Evolutionary conservation across 768 basidiomycete species (phyloP).

Genomic region (Dioszegia aurantiaca): DNA sequence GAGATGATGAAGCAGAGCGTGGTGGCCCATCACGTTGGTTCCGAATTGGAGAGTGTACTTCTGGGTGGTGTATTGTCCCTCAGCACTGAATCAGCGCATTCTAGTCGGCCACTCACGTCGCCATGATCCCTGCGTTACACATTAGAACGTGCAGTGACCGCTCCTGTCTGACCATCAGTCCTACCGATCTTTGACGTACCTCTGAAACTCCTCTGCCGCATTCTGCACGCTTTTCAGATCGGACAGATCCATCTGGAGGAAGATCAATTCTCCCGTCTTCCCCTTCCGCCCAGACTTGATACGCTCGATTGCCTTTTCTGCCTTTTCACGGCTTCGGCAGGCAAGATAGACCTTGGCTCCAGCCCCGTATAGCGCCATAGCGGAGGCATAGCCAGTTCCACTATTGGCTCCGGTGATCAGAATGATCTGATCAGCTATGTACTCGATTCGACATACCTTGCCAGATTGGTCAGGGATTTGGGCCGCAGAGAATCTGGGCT

Average conservation of each 20-base stretch:
- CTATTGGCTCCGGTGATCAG: conserved; percentile 44
- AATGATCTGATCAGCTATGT: conserved; percentile 21
- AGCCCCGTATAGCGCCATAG: conserved; percentile 32
- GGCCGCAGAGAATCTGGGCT: conserved; percentile 28
- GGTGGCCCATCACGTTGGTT: conserved; percentile 47
- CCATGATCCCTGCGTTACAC: conserved; percentile 49
- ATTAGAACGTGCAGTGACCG: conserved; percentile 34
- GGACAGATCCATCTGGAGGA: conserved; percentile 38
- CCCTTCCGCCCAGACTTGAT: conserved; percentile 22
- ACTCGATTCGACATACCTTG: conserved; percentile 23
- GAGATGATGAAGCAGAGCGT: conserved; percentile 28
- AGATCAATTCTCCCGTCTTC: conserved; percentile 11
- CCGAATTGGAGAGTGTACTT: conserved; percentile 46
- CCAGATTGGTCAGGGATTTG: conserved; percentile 41
- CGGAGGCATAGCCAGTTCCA: conserved; percentile 38
- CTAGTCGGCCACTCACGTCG: conserved; percentile 30
- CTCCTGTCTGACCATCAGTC: conserved; percentile 15
- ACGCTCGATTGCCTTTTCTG: conserved; percentile 29
- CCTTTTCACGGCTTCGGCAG: conserved; percentile 27
- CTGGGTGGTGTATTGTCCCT: conserved; percentile 38
- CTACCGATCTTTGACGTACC: conserved; percentile 18
- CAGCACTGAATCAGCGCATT: conserved; percentile 20
- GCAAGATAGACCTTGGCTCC: conserved; percentile 44
- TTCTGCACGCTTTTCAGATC: conserved; percentile 36
- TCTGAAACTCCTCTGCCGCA: conserved; percentile 28